These are phyloP conservation scores for Quercus bicolor DNA, from an alignment of 306 rosid genomes.

Conservation along the genomic window DNA sequence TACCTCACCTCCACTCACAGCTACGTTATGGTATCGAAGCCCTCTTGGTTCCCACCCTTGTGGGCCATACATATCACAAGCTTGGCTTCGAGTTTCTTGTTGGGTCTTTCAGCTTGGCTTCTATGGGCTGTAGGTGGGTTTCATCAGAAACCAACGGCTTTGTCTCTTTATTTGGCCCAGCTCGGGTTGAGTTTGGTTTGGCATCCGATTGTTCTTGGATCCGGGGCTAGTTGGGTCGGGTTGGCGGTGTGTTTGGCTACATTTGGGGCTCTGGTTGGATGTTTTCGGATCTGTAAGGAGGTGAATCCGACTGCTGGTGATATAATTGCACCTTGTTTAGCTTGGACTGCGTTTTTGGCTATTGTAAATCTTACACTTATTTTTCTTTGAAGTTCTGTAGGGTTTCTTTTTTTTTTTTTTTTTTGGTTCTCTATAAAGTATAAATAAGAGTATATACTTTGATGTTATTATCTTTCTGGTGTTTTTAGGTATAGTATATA, in stretches of 20 bases:
- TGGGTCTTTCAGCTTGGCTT: conserved; percentile 72
- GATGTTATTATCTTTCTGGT: no score
- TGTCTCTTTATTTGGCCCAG: conserved; percentile 46
- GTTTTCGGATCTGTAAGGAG: conserved; percentile 32
- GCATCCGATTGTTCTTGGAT: conserved; percentile 56
- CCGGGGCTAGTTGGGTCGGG: conserved; percentile 39
- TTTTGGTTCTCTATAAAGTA: no score
- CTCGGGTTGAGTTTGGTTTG: conserved; percentile 38
- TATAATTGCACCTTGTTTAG: conserved; percentile 56
- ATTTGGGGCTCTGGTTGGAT: conserved; percentile 32
- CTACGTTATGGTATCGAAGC: conserved; percentile 7
- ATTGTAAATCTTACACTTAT: conserved; percentile 53
- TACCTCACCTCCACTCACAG: conserved; percentile 27
- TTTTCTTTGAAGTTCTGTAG: conserved; percentile 8
- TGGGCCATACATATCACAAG: conserved; percentile 47
- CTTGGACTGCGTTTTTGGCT: conserved; percentile 50
- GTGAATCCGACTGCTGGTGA: conserved; percentile 36
- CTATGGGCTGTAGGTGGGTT: conserved; percentile 80
- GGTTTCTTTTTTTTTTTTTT: not conserved
- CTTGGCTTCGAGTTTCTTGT: conserved; percentile 46
- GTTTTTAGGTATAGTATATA: no score
- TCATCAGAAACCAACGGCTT: conserved; percentile 42
- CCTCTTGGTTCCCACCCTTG: conserved; percentile 69
- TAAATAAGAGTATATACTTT: no score
- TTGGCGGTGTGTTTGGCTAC: conserved; percentile 32